Evolutionary conservation across 2,329 filamentous ascomycete genomes (phyloP), one percentile per base, ranked within the genome.

Genomic region (Cercospora sp.): DNA sequence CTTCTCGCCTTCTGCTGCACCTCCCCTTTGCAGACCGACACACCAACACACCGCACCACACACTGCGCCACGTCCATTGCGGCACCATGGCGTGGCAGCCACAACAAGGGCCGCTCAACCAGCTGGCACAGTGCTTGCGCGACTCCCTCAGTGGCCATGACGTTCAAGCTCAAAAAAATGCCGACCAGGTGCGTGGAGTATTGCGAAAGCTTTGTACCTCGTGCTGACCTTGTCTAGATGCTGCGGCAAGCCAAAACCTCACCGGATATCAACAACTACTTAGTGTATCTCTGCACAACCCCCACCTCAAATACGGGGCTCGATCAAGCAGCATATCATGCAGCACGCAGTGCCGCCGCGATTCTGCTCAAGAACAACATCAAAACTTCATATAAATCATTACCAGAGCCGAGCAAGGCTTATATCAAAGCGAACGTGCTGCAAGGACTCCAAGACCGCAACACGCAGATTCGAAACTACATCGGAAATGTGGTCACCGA

Each of bases 311-410:
- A 80, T 83, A 71, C 68, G 66, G 88, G 84, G 70, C 83, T 91
- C 77, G 83, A 83, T 73, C 86, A 87, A 74, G 86, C 85, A 63
- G 76, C 83, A 72, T 90, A 93, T 82, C 87, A 91, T 79, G 83
- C 92, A 61, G 90, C 96, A 69, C 90, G 95, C 71, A 91, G 92
- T 69, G 91, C 94, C 10, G 94, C 94, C 28, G 94, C 92, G 65
- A 89, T 98, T 76, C 95, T 97, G 88, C 86, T 99, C 72, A 99
- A 98, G 83, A 98, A 97, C 81, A 93, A 96, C 77, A 87, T 98
- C 79, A 90, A 88, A 77, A 82, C 87, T 59, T 85, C 88, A 51
- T 94, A 91, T 83, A 91, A 91, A 78, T 84, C 87, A 66, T 92
- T 97, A 70, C 86, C 92, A 63, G 89, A 91, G 61, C 79, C 84